These are phyloP conservation scores for Cylindrotheca closterium DNA, from an alignment of 108 stramenopile genomes.

Conservation along the genomic window DNA sequence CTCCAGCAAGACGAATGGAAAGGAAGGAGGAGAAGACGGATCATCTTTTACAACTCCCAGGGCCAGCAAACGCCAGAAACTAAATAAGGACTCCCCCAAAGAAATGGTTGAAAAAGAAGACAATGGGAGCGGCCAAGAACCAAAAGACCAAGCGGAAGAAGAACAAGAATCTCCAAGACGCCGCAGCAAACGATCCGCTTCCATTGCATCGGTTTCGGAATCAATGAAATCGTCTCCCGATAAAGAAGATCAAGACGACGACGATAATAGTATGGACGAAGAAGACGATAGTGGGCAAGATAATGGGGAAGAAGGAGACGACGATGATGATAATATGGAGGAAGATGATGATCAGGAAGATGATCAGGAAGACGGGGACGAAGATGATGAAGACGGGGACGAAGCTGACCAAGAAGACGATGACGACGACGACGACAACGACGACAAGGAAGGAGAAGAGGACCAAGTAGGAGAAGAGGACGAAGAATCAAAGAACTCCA, in stretches of 20 bases:
- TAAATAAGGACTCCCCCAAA: not conserved
- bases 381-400: conserved; percentile 42
- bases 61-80: not conserved
- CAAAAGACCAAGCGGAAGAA: not conserved
- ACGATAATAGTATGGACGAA: not conserved
- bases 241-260: conserved; percentile 1
- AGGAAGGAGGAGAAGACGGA: too few species aligned
- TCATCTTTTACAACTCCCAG: too few species aligned
- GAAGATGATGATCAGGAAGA: conserved; percentile 5
- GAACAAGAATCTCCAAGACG: not conserved
- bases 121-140: not conserved
- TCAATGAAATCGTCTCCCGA: not conserved
- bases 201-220: not conserved
- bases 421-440: conserved; percentile 1
- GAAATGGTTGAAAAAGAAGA: not conserved
- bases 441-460: conserved; percentile 17
- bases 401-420: conserved; percentile 31
- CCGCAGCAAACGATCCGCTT: not conserved
- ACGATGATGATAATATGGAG: conserved; percentile 1
- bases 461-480: conserved; percentile 16
- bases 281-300: not conserved
- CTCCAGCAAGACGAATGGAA: too few species aligned
- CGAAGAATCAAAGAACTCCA: not conserved
- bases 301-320: not conserved
- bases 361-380: not conserved